phyloP scores from a whole-genome alignment of 768 basidiomycete species.

The Pisolithus microcarpus region DNA sequence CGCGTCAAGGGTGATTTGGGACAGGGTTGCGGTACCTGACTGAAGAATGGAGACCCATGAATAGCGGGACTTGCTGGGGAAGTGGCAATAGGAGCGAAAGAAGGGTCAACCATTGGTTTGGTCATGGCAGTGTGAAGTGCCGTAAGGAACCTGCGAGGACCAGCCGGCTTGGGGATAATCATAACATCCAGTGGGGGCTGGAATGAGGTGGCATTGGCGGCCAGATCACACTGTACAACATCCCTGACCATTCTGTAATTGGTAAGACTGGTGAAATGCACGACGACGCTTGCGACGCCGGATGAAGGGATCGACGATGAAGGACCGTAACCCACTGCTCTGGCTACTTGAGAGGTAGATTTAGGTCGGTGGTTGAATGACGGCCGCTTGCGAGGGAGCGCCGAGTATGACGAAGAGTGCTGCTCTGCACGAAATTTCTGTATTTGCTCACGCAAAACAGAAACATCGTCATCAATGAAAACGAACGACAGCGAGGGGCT shows the following conservation, averaged over 20 bases:
- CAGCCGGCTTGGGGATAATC: conserved; percentile 96
- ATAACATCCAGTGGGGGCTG: conserved; percentile 76
- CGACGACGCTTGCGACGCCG: conserved; percentile 38
- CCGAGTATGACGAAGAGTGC: conserved; percentile 28
- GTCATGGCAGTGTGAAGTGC: conserved; percentile 86
- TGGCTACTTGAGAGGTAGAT: conserved; percentile 75
- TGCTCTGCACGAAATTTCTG: conserved; percentile 57
- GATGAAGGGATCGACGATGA: conserved; percentile 22
- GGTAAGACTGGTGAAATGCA: conserved; percentile 87
- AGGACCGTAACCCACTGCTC: conserved; percentile 36
- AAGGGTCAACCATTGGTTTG: conserved; percentile 83
- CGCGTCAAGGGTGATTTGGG: conserved; percentile 41
- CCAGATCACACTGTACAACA: conserved; percentile 54
- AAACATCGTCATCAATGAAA: conserved; percentile 89
- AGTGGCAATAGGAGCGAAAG: conserved; percentile 91
- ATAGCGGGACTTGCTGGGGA: conserved; percentile 76
- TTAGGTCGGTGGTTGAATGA: conserved; percentile 67
- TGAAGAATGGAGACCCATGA: conserved; percentile 41
- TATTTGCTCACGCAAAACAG: conserved; percentile 69
- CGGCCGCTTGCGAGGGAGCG: conserved; percentile 56
- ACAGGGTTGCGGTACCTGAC: conserved; percentile 17
- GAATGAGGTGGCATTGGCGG: conserved; percentile 38
- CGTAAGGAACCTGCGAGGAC: conserved; percentile 88
- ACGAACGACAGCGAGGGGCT: conserved; percentile 50
- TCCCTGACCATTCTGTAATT: conserved; percentile 90